Conservation (phyloP, 164 flowering plant genomes). For the Kingdonia uniflora region DNA sequence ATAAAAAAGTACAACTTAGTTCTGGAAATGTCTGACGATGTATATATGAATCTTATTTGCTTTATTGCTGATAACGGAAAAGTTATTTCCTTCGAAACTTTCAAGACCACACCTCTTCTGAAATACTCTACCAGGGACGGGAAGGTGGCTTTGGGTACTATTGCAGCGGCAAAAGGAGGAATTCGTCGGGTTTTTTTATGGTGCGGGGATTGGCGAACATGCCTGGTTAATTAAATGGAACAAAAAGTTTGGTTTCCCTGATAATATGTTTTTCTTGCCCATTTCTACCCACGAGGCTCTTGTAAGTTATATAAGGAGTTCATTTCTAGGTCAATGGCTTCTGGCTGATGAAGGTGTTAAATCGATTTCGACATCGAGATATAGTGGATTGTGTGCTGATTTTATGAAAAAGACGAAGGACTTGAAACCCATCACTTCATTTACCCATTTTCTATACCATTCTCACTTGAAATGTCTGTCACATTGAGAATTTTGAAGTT, state of each 20-base stretch:
- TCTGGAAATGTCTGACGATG: not conserved
- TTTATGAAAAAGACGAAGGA: no score
- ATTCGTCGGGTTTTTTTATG: not conserved
- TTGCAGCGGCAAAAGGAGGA: not conserved
- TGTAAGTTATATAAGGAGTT: no score
- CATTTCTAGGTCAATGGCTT: no score
- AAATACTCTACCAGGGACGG: not conserved
- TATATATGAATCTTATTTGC: not conserved
- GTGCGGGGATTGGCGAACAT: not conserved
- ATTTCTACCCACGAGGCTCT: not conserved
- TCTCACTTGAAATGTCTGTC: no score
- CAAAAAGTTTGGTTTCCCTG: not conserved
- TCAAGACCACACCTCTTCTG: not conserved
- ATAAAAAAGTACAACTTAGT: no score
- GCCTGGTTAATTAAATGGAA: not conserved
- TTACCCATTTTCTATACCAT: no score
- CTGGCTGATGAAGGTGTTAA: no score
- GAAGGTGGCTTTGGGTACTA: not conserved
- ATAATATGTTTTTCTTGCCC: not conserved
- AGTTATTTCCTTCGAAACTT: not conserved
- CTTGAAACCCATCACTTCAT: no score
- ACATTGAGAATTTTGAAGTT: no score
- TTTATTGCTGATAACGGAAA: not conserved
- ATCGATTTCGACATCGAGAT: no score
- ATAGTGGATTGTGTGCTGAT: no score